These are phyloP conservation scores for Ambrosiella xylebori DNA, from an alignment of 2,329 filamentous ascomycete genomes.

Conservation along the genomic window DNA sequence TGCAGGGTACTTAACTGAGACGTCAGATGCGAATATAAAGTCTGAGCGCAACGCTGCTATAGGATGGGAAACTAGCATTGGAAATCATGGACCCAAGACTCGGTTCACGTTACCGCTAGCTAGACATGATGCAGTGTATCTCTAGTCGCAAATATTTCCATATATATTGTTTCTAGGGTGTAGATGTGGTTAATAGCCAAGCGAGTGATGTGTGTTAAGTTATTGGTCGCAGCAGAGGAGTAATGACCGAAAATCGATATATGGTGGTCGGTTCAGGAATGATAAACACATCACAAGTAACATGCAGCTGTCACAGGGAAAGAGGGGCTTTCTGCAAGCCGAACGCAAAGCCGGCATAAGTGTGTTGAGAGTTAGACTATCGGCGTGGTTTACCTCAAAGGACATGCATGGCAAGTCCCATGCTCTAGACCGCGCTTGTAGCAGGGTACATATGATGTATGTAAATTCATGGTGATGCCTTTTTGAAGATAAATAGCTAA, in stretches of 20 bases:
- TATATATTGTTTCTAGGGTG: no score
- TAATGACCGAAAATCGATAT: background rate
- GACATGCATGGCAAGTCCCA: background rate
- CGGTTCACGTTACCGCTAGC: background rate
- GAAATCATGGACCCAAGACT: background rate
- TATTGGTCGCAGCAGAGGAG: background rate
- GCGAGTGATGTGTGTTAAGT: background rate
- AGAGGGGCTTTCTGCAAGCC: background rate
- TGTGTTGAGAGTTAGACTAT: background rate
- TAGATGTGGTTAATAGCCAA: background rate
- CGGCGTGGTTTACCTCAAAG: background rate
- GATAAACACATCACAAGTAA: background rate
- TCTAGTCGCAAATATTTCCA: no score
- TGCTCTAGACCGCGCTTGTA: background rate
- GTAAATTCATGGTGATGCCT: background rate
- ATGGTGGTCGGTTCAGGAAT: background rate
- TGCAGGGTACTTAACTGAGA: background rate
- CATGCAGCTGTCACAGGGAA: background rate
- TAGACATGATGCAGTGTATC: background rate
- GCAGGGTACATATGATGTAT: background rate
- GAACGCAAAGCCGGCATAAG: background rate
- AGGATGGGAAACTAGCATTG: background rate
- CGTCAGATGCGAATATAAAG: background rate
- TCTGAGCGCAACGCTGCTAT: background rate
- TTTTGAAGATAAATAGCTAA: background rate